Evolutionary conservation across 225 moss, liverwort and hornwort species (phyloP), one percentile per base, ranked within the genome.

Genomic region (Asterella californica): DNA sequence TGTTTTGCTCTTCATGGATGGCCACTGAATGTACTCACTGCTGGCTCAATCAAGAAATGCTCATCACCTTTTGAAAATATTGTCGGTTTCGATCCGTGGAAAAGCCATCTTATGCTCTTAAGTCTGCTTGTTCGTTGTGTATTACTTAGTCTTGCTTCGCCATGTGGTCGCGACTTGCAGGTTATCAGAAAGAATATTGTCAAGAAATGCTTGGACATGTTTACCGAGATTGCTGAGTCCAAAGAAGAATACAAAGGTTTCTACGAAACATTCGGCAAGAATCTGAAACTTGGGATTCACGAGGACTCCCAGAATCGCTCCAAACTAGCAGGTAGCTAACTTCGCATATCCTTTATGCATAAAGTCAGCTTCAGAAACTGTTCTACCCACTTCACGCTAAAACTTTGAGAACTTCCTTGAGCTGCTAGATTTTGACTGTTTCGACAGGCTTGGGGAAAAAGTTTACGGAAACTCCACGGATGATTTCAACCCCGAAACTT

Each of bases 161-260:
- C 61, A 15, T 62, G 2, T 1, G 11, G 2, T 1, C 61, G 14
- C 61, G 9, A 61, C 4, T 5, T 52, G 65, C 87, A 87, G 87
- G 87, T 87, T 50, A 87, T 87, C 32, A 84, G 79, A 82, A 87
- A 87, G 60, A 87, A 87, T 60, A 84, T 87, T 76, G 84, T 87
- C 18, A 87, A 87, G 76, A 87, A 87, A 74, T 87, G 84, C 62
- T 24, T 87, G 42, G 87, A 87, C 76, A 87, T 87, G 87, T 87
- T 87, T 60, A 84, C 79, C 50, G 87, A 87, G 74, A 47, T 87
- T 53, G 36, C 87, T 76, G 87, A 87, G 82, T 76, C 25, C 45
- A 87, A 87, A 67, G 87, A 84, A 76, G 87, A 87, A 0, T 87
- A 87, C 69, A 76, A 79, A 76, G 84, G 79, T 55, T 87, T 87